Evolutionary conservation across 768 basidiomycete species (phyloP).

Genomic region (Lactarius hengduanensis): DNA sequence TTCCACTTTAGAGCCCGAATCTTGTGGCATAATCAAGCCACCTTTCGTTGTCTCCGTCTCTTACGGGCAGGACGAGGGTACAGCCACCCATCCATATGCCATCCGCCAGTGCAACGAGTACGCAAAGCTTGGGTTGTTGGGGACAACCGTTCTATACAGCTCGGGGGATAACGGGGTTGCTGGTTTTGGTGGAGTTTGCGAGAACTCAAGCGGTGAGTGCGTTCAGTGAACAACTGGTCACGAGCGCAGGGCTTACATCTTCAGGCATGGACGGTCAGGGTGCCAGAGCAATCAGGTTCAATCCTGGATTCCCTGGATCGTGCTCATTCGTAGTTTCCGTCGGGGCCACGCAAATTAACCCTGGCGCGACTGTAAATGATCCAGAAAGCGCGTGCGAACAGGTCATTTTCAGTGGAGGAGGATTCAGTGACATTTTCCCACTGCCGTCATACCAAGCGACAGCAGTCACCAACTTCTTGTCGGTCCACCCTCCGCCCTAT

Average conservation of each 20-base stretch:
- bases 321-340: constrained; percentile 44
- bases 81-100: constrained; percentile 38
- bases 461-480: constrained; percentile 35
- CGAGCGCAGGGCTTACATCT: neutral
- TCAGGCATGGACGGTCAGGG: constrained; percentile 32
- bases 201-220: constrained; percentile 34
- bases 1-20: constrained; percentile 33
- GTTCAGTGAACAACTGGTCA: neutral
- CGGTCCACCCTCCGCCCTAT: constrained; percentile 38
- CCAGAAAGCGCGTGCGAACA: constrained; percentile 41
- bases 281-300: constrained; percentile 37
- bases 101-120: constrained; percentile 47
- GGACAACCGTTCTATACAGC: constrained; percentile 43
- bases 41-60: constrained; percentile 45
- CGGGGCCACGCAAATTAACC: constrained; percentile 41
- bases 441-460: constrained; percentile 39
- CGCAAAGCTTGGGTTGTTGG: constrained; percentile 45
- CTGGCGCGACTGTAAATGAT: constrained; percentile 35
- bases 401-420: constrained; percentile 42
- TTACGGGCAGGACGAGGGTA: constrained; percentile 41
- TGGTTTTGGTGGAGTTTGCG: constrained; percentile 37
- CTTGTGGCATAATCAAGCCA: constrained; percentile 39
- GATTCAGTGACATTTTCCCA: constrained; percentile 43
- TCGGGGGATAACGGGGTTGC: constrained; percentile 49
- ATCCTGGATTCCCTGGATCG: constrained; percentile 43